A percentile compares a stretch with the other conserved stretches of the same genome.
phyloP scores from a whole-genome alignment of 2,329 filamentous ascomycete species.

The Scytalidium lignicola region DNA sequence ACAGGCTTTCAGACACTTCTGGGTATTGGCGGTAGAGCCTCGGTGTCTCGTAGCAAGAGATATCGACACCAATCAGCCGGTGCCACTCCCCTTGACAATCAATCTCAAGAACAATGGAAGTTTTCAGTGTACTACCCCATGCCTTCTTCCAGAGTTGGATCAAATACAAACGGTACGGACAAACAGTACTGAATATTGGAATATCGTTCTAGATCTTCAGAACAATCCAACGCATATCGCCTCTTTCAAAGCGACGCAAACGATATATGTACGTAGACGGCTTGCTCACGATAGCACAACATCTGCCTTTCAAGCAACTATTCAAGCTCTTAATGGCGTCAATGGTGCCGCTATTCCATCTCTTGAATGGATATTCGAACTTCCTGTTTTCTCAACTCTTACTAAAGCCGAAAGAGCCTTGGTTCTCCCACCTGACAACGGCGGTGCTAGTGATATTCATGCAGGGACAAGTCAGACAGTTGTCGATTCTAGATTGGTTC shows the following conservation, averaged over 20 bases:
- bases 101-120: slow-evolving; percentile 21
- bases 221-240: slow-evolving; percentile 49
- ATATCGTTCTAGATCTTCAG: slow-evolving; percentile 60
- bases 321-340: slow-evolving; percentile 57
- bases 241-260: slow-evolving; percentile 56
- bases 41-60: slow-evolving; percentile 87
- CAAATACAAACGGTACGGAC: slow-evolving; percentile 45
- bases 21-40: slow-evolving; percentile 88
- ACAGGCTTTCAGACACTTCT: slow-evolving; percentile 94
- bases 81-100: slow-evolving; percentile 67
- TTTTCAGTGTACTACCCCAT: slow-evolving; percentile 28
- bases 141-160: slow-evolving; percentile 40
- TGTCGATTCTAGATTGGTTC: slow-evolving; percentile 55
- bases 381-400: slow-evolving; percentile 47
- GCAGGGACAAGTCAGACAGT: slow-evolving; percentile 51
- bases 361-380: slow-evolving; percentile 61
- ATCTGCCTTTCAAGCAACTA: slow-evolving; percentile 57
- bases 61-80: slow-evolving; percentile 73
- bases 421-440: slow-evolving; percentile 39
- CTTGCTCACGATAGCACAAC: slow-evolving; percentile 47
- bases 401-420: slow-evolving; percentile 53
- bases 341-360: slow-evolving; percentile 40
- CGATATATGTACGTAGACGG: slow-evolving; percentile 57
- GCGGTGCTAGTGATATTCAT: slow-evolving; percentile 36
- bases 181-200: slow-evolving; percentile 57